Base-by-base conservation (phyloP, 2,329 filamentous ascomycete genomes). In the Mycogone perniciosa region DNA sequence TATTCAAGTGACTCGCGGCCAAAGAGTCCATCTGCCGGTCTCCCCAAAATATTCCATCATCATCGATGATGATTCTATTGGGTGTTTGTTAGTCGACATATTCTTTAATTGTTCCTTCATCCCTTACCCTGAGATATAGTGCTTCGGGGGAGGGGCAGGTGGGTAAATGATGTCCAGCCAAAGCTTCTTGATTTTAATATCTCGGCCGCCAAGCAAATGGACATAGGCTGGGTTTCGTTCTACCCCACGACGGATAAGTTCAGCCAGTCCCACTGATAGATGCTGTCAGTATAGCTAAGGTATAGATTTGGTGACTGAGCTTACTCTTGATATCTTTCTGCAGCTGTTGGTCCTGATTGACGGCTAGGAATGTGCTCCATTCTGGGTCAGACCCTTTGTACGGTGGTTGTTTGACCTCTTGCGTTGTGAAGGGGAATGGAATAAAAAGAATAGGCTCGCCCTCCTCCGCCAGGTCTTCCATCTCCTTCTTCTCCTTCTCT, bases 91-190 rank as follows among this genome's bases (percentile, higher is more conserved):
- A 70, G 62, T 33, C 41, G 38, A 33, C 10, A 10, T 11, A 30
- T 5, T 10, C 26, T 26, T 4, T 7, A 9, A 20, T 7, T 37
- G 34, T 6, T 10, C 26, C 10, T 7, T 41, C 10, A 6, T 29
- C n/a, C 7, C 58, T 57, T 75, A 86, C 83, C 82, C 83, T 44
- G 75, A 76, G 52, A 80, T 75, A 53, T 76, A 71, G 51, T 80
- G 83, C 48, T 73, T 75, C 5, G 83, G 81, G 1, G 84, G 82
- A 39, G 82, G 79, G 34, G 68, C 69, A 40, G 67, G 65, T 0
- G 84, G 84, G 55, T 79, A 86, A 45, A 81, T 73, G 29, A 85
- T 69, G 38, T 85, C 76, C 30, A 87, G 69, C 82, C 81, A 85
- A 46, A 69, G 72, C 50, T 74, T 74, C 33, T 70, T 71, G 31